These are phyloP conservation scores for Pelargonium fulgidum DNA, from an alignment of 441 rosid species.

Conservation along the genomic window DNA sequence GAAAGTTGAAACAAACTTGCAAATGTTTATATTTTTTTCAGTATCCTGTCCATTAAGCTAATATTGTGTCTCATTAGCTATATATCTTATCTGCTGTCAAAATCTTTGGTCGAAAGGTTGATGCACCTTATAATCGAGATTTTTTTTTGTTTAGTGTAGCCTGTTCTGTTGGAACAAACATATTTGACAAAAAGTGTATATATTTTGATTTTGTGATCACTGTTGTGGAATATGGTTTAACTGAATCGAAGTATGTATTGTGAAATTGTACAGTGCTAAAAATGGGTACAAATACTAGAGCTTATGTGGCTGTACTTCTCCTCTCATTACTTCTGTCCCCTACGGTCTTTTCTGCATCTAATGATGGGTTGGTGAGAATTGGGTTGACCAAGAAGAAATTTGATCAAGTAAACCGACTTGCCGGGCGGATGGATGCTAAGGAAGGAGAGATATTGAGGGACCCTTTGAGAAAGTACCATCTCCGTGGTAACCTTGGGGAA, in stretches of 20 bases:
- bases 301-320: conserved; percentile 1
- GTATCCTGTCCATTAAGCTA: background rate
- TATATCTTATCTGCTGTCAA: too few relatives aligned
- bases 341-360: conserved; percentile 5
- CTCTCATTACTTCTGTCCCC: conserved; percentile 2
- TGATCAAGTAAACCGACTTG: conserved; percentile 8
- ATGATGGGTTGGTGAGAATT: conserved; percentile 6
- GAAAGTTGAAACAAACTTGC: background rate
- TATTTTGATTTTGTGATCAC: background rate
- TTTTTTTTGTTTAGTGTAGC: background rate
- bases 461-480: conserved; percentile 1
- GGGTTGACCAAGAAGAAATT: conserved; percentile 8
- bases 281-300: conserved; percentile 1
- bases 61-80: too few relatives aligned
- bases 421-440: conserved; percentile 4
- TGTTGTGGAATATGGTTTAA: background rate
- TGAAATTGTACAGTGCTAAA: conserved; percentile 1
- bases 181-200: background rate
- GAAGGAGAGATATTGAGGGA: conserved; percentile 14
- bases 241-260: background rate
- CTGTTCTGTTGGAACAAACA: background rate
- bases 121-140: background rate
- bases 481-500: conserved; percentile 2
- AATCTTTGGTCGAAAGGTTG: background rate
- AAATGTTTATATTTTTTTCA: background rate